Evolutionary conservation across 306 rosid species (phyloP).

Genomic region (Ormosia emarginata): DNA sequence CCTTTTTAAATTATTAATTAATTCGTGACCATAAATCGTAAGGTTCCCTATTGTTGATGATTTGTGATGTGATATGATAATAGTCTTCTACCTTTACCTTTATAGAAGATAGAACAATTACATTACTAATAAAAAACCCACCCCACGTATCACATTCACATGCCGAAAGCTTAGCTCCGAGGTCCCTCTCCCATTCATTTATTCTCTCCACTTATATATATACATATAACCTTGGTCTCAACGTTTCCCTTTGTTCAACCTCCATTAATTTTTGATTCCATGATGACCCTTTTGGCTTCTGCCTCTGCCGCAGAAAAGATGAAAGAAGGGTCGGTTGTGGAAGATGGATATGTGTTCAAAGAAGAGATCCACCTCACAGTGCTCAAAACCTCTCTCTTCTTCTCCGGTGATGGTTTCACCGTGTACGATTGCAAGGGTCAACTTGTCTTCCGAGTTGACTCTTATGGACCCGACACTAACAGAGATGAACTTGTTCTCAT

Average conservation of each 20-base stretch:
- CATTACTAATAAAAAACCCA: neutral
- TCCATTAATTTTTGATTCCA: too few species aligned
- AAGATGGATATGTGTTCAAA: slow-evolving; percentile 37
- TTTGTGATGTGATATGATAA: neutral
- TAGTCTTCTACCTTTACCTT: neutral
- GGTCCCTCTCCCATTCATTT: neutral
- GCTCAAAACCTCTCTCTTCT: slow-evolving; percentile 81
- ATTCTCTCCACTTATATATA: neutral
- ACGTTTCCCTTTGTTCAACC: neutral
- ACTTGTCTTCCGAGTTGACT: slow-evolving; percentile 78
- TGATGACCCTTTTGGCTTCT: neutral
- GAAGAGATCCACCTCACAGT: slow-evolving; percentile 72
- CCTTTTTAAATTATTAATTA: neutral
- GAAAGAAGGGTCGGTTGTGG: slow-evolving; percentile 31
- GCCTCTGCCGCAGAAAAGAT: neutral
- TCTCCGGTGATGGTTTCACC: slow-evolving; percentile 80
- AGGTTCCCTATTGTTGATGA: neutral
- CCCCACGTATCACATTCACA: neutral
- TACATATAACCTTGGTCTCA: neutral
- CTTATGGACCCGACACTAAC: slow-evolving; percentile 66
- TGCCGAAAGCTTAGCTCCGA: neutral
- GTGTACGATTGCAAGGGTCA: slow-evolving; percentile 66
- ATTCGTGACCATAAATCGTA: neutral
- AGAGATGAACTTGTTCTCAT: slow-evolving; percentile 76
- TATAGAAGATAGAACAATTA: neutral